Conservation (phyloP, 768 basidiomycete species). For the Leccinum broughii region DNA sequence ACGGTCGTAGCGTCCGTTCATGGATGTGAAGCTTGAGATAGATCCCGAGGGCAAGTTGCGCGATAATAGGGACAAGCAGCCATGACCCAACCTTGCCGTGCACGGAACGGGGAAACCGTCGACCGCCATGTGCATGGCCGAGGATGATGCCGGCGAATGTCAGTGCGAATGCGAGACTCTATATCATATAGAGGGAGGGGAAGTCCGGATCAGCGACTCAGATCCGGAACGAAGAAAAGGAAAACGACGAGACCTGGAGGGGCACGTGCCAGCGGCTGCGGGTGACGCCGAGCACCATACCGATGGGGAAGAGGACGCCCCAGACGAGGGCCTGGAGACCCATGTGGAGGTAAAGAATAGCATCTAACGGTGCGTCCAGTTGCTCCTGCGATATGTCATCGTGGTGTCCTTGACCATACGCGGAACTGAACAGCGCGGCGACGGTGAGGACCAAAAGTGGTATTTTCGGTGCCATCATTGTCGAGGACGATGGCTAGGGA, state of each 20-base stretch:
- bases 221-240: background rate
- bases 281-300: slow-evolving; percentile 72
- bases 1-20: slow-evolving; percentile 71
- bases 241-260: slow-evolving; percentile 50
- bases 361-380: slow-evolving; percentile 65
- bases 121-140: slow-evolving; percentile 82
- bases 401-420: slow-evolving; percentile 58
- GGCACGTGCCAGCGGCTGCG: slow-evolving; percentile 91
- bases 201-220: slow-evolving; percentile 1
- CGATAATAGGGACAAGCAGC: slow-evolving; percentile 57
- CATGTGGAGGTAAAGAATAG: slow-evolving; percentile 83
- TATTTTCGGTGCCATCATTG: background rate
- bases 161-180: slow-evolving; percentile 69
- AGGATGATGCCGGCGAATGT: slow-evolving; percentile 75
- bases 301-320: slow-evolving; percentile 86
- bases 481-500: background rate
- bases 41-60: slow-evolving; percentile 73
- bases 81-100: slow-evolving; percentile 66
- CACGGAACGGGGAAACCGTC: slow-evolving; percentile 69
- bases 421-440: slow-evolving; percentile 6
- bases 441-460: slow-evolving; percentile 13
- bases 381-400: slow-evolving; percentile 63
- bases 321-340: slow-evolving; percentile 74
- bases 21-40: slow-evolving; percentile 93
- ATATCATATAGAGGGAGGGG: background rate